Percentiles rank a stretch among this genome's conserved stretches.
These are phyloP conservation scores for Colletotrichum karsti DNA, from an alignment of 2,329 filamentous ascomycete genomes.

Conservation along the genomic window DNA sequence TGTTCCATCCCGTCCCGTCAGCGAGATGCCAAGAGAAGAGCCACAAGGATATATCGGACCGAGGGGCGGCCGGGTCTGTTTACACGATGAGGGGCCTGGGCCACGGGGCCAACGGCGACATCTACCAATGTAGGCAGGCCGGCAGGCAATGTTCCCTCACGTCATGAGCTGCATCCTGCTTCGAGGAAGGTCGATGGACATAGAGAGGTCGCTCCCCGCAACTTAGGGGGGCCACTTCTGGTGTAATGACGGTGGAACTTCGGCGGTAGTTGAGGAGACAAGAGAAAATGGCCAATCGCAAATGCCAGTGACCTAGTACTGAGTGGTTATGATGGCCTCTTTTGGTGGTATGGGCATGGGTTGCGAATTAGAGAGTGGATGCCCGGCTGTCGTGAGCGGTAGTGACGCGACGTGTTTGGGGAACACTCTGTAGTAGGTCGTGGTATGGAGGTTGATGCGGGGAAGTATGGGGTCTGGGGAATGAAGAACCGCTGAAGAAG, in stretches of 20 bases:
- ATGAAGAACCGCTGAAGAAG: neutral
- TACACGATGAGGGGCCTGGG: neutral
- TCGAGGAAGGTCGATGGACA: neutral
- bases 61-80: neutral
- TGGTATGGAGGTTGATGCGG: neutral
- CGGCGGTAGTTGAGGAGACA: neutral
- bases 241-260: constrained; percentile 7
- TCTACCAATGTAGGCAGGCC: neutral
- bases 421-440: too few species aligned
- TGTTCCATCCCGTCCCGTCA: neutral
- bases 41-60: constrained; percentile 16
- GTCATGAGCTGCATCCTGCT: neutral
- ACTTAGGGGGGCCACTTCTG: neutral
- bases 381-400: constrained; percentile 12
- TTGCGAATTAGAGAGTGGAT: constrained; percentile 3
- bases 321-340: constrained; percentile 22
- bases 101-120: neutral
- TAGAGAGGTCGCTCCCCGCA: neutral
- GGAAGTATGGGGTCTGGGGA: neutral
- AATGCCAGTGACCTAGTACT: neutral
- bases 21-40: constrained; percentile 11
- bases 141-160: neutral
- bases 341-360: constrained; percentile 4
- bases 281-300: neutral
- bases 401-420: neutral